Conservation (phyloP, 169 alveolate genomes). For the Cryptosporidium parvum region DNA sequence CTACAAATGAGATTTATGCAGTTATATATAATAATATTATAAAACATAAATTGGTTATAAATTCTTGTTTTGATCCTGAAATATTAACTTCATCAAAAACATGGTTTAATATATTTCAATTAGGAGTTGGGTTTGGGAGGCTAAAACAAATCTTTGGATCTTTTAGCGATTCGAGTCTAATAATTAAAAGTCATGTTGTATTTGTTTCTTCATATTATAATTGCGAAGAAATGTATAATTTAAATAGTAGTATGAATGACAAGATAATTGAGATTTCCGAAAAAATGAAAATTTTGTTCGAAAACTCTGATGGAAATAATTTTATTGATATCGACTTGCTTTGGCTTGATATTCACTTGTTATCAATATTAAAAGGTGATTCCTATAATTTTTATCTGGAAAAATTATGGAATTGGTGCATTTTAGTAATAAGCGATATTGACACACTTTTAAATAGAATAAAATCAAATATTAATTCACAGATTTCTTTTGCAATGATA, state of each 20-base stretch:
- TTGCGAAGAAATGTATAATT: neutral
- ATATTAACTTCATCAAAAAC: neutral
- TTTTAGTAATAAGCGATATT: slow-evolving; percentile 13
- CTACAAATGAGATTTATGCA: neutral
- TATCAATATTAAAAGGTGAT: neutral
- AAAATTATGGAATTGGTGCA: slow-evolving; percentile 54
- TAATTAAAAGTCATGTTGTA: slow-evolving; percentile 4
- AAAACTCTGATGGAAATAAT: neutral
- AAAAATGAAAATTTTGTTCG: slow-evolving; percentile 20
- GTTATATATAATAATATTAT: neutral
- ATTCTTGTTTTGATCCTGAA: neutral
- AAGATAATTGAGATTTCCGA: neutral
- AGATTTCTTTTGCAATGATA: slow-evolving; percentile 60
- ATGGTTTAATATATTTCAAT: slow-evolving; percentile 38
- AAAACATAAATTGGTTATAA: neutral
- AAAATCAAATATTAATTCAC: slow-evolving; percentile 67
- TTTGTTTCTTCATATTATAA: slow-evolving; percentile 54
- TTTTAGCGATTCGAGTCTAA: neutral
- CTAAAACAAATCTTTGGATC: slow-evolving; percentile 27
- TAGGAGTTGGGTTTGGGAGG: slow-evolving; percentile 69
- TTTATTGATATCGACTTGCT: slow-evolving; percentile 42
- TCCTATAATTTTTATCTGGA: neutral
- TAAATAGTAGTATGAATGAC: neutral
- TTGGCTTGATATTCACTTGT: slow-evolving; percentile 39
- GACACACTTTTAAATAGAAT: slow-evolving; percentile 60